Evolutionary conservation across 2,329 filamentous ascomycete genomes (phyloP).

Genomic region (Coleophoma crateriformis): DNA sequence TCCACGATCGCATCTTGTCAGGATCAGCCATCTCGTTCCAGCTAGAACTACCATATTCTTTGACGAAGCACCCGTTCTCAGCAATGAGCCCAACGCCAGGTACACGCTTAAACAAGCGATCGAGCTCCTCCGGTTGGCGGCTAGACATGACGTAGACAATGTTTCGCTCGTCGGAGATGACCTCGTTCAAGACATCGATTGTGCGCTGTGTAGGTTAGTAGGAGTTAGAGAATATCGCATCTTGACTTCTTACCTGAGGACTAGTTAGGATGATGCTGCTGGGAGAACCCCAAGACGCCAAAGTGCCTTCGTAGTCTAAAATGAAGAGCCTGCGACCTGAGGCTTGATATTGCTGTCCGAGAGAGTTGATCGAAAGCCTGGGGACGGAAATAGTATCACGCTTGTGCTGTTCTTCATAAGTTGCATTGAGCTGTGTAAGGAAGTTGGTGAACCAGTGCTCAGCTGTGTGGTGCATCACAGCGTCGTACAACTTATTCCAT

Average conservation of each 20-base stretch:
- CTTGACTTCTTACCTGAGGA: slow-evolving; percentile 46
- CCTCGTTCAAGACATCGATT: slow-evolving; percentile 74
- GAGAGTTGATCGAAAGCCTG: slow-evolving; percentile 63
- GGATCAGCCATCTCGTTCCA: slow-evolving; percentile 79
- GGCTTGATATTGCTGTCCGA: slow-evolving; percentile 61
- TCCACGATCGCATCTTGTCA: slow-evolving; percentile 70
- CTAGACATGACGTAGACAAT: slow-evolving; percentile 92
- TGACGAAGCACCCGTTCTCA: slow-evolving; percentile 90
- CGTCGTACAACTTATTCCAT: slow-evolving; percentile 68
- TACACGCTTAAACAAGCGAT: slow-evolving; percentile 77
- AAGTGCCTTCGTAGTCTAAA: slow-evolving; percentile 88
- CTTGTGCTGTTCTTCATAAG: slow-evolving; percentile 77
- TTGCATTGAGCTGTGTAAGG: slow-evolving; percentile 62
- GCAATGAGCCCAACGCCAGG: slow-evolving; percentile 84
- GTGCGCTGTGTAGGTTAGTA: slow-evolving; percentile 51
- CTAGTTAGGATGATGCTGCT: slow-evolving; percentile 81
- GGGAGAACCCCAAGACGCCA: slow-evolving; percentile 81
- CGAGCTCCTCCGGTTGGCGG: slow-evolving; percentile 79
- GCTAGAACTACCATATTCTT: slow-evolving; percentile 57
- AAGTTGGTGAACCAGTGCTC: slow-evolving; percentile 82
- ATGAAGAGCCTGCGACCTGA: slow-evolving; percentile 74
- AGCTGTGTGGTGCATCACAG: slow-evolving; percentile 77
- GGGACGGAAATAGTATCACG: slow-evolving; percentile 84
- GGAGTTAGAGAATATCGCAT: slow-evolving; percentile 1
- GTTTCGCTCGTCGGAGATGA: slow-evolving; percentile 75